Percentiles rank a stretch among this genome's conserved stretches.
phyloP scores from a whole-genome alignment of 202 grass and related monocot species.

The Alloteropsis angusta region DNA sequence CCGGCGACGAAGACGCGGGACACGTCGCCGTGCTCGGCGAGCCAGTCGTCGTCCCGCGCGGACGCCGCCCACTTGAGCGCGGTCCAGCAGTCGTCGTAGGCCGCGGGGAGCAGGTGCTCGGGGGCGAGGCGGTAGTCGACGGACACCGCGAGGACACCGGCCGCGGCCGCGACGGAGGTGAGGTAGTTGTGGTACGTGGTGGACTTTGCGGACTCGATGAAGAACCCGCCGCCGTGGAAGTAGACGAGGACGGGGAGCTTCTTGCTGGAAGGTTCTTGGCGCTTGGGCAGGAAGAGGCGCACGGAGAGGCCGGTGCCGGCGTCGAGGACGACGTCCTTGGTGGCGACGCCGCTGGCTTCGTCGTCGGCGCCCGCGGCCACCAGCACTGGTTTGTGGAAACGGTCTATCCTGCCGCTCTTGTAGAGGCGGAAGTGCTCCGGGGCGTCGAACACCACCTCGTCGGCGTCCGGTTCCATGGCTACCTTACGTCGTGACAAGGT shows the following conservation, averaged over 20 bases:
- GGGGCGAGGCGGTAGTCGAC: constrained; percentile 55
- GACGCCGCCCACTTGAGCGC: constrained; percentile 44
- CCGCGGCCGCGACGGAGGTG: constrained; percentile 23
- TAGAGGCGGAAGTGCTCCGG: constrained; percentile 8
- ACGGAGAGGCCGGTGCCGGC: constrained; percentile 23
- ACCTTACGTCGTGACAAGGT: neutral
- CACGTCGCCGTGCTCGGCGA: constrained; percentile 33
- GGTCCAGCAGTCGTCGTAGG: constrained; percentile 39
- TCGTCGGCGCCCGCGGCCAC: constrained; percentile 4
- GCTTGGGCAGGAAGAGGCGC: constrained; percentile 46
- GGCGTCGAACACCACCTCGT: constrained; percentile 19
- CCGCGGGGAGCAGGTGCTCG: constrained; percentile 40
- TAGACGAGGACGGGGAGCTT: constrained; percentile 59
- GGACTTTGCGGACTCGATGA: constrained; percentile 29
- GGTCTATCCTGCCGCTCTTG: constrained; percentile 30
- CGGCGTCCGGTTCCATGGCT: neutral
- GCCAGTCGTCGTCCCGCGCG: constrained; percentile 46
- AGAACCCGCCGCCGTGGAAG: constrained; percentile 50
- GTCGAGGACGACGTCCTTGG: constrained; percentile 51
- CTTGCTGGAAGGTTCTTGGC: neutral
- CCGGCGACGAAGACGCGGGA: constrained; percentile 43
- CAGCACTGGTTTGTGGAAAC: neutral
- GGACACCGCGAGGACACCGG: constrained; percentile 38
- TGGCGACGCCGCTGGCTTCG: constrained; percentile 22
- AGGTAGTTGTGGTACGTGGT: constrained; percentile 38